These are phyloP conservation scores for Leucosporidium scottii DNA, from an alignment of 768 basidiomycete genomes.

Conservation along the genomic window DNA sequence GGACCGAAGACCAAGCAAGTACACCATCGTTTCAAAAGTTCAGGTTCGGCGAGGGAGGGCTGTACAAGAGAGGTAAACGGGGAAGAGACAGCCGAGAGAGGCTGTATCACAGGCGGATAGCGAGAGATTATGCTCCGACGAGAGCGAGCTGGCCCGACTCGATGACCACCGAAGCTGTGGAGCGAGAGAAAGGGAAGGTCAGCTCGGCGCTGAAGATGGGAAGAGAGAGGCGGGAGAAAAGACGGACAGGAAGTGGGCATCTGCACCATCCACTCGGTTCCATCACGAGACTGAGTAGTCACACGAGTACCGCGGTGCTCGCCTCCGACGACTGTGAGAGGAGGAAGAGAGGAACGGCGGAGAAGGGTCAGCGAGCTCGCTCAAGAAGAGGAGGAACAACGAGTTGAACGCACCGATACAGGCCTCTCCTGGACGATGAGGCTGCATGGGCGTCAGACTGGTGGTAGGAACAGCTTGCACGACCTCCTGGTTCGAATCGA, in stretches of 20 bases:
- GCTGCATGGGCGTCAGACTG: constrained; percentile 16
- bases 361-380: neutral
- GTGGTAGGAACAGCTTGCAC: constrained; percentile 15
- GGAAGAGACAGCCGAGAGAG: too few species aligned
- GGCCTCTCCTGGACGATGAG: constrained; percentile 12
- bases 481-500: constrained; percentile 24
- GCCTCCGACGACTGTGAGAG: constrained; percentile 21
- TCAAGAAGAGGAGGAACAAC: neutral
- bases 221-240: neutral
- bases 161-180: too few species aligned
- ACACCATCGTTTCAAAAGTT: too few species aligned
- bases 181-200: too few species aligned
- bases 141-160: too few species aligned
- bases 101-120: too few species aligned
- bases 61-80: neutral
- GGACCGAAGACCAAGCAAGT: too few species aligned
- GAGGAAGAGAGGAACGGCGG: neutral
- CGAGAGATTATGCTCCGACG: too few species aligned
- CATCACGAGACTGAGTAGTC: constrained; percentile 8
- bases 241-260: neutral
- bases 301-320: constrained; percentile 14
- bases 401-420: constrained; percentile 12
- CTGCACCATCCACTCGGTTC: constrained; percentile 25
- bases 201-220: too few species aligned
- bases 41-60: neutral